Conservation (phyloP, 495 filamentous ascomycete species). For the Parachaetomium inaequale region DNA sequence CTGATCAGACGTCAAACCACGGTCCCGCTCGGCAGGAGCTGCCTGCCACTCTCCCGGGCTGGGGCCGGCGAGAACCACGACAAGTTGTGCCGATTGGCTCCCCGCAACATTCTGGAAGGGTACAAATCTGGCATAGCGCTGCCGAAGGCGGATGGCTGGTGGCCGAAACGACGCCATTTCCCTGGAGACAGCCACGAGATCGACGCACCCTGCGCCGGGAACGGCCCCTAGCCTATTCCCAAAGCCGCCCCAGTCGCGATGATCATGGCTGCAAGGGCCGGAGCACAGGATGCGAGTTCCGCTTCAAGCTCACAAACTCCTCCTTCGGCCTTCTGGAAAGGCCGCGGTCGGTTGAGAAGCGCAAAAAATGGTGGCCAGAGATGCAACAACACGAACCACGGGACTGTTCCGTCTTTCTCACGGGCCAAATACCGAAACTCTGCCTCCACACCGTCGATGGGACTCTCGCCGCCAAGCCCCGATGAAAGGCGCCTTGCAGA, state of each 20-base stretch:
- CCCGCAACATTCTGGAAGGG: conserved; percentile 3
- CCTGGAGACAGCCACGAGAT: conserved; percentile 4
- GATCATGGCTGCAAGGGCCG: conserved; percentile 6
- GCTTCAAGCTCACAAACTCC: background rate
- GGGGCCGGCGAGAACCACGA: background rate
- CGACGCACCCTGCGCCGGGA: conserved; percentile 8
- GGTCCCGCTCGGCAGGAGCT: background rate
- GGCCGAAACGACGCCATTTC: background rate
- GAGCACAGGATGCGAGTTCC: conserved; percentile 10
- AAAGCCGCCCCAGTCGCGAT: background rate
- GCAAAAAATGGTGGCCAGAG: background rate
- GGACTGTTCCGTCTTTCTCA: background rate
- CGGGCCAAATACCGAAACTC: background rate
- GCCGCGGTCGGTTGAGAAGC: background rate
- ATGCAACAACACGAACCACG: background rate
- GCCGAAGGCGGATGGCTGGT: conserved; percentile 11
- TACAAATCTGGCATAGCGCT: conserved; percentile 5
- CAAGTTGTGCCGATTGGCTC: conserved; percentile 5
- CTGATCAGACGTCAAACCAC: background rate
- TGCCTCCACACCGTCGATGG: background rate
- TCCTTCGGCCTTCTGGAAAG: background rate
- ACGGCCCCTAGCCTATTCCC: background rate
- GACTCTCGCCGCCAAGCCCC: background rate
- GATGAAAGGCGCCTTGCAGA: conserved; percentile 8
- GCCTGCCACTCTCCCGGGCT: background rate